A percentile compares a stretch with the other conserved stretches of the same genome.
These are phyloP conservation scores for Karstenula rhodostoma DNA, from an alignment of 2,329 filamentous ascomycete species.

Conservation along the genomic window DNA sequence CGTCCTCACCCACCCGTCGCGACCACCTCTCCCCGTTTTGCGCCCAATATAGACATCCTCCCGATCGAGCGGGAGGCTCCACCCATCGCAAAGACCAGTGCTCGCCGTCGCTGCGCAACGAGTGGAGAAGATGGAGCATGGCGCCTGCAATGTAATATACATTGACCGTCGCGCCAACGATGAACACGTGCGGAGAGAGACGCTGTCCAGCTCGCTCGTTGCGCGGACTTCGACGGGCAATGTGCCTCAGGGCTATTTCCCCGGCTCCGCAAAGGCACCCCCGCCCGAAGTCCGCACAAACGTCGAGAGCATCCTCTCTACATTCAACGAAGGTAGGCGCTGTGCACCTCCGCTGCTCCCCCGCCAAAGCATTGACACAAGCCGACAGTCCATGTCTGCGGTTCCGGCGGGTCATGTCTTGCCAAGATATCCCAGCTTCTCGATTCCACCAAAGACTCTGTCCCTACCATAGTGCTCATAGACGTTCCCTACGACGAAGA, in stretches of 20 bases:
- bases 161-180: constrained; percentile 53
- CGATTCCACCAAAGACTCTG: constrained; percentile 40
- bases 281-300: constrained; percentile 49
- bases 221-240: constrained; percentile 44
- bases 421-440: constrained; percentile 47
- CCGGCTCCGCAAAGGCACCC: constrained; percentile 35
- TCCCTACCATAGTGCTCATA: constrained; percentile 52
- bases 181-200: constrained; percentile 49
- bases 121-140: constrained; percentile 53
- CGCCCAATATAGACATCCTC: constrained; percentile 29
- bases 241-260: constrained; percentile 47
- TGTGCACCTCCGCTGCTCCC: neutral
- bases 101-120: constrained; percentile 39
- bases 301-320: constrained; percentile 50
- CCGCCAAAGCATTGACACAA: constrained; percentile 17
- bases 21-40: constrained; percentile 28
- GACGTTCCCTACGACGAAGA: constrained; percentile 55
- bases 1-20: constrained; percentile 17
- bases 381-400: constrained; percentile 51
- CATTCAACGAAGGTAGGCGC: constrained; percentile 52
- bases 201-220: constrained; percentile 44
- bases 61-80: constrained; percentile 41
- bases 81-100: constrained; percentile 37
- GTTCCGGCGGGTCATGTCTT: constrained; percentile 49
- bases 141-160: constrained; percentile 56